Evolutionary conservation across 2,329 filamentous ascomycete species (phyloP), one percentile per base, ranked within the genome.

Genomic region (Talaromyces sp.): DNA sequence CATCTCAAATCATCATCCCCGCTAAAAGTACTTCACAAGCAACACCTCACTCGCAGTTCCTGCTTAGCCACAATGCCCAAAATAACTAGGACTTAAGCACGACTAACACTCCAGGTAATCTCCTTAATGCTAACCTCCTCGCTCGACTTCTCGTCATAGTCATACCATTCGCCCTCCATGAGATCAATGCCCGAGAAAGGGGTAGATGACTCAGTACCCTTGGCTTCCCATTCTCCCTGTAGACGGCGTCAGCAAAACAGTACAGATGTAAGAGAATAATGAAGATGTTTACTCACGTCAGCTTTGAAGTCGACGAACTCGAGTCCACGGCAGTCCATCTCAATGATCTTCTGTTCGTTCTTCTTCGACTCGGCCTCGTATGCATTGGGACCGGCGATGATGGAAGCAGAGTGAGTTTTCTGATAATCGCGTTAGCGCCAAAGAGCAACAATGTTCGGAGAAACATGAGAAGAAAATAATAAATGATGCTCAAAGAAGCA

Each of bases 121-220:
- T 94, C 90, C 70, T 91, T 93, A 70, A 97, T 91, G 72, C 90
- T 94, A 42, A 97, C 92, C 73, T 97, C 92, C 45, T 96, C 90
- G 0, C 87, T 82, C 0, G 90, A 83, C 78, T 97, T 97, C 75
- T 97, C 92, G 63, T 97, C 92, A 66, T 97, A 99, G 65, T 97
- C 93, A 73, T 89, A 99, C 94, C 94, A 99, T 65, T 99, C 94
- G 22, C 90, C 93, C 24, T 99, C 94, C 0, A 80, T 79, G 50
- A 99, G 75, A 62, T 97, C 92, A 49, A 97, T 89, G 4, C 76
- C 85, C 0, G 84, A 80, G 67, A 99, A 99, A 65, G 90, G 89
- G 36, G 89, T 94, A 9, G 80, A 82, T 0, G 91, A 91, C 16
- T 97, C 92, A 14, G 82, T 55, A 3, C 92, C 94, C 42, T 89